Evolutionary conservation across 306 rosid species (phyloP), one percentile per base, ranked within the genome.

Genomic region (Purshia tridentata): DNA sequence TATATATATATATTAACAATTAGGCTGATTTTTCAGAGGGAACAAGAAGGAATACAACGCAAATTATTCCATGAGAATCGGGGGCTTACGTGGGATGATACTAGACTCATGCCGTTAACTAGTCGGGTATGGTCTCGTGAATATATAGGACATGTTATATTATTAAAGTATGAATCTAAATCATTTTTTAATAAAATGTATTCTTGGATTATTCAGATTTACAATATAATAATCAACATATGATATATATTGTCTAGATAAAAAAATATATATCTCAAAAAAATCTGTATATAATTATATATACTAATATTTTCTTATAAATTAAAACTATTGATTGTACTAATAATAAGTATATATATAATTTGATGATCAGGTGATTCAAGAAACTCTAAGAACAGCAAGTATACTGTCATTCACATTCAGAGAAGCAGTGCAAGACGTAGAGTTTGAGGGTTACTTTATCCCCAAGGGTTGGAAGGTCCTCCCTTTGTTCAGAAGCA

Each of bases 401-500:
- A 89, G 97, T 79, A 89, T 93, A 56, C 54, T 93, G 54, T 91
- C 98, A 5, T 93, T 93, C 81, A 93, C 98, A 75, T 93, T 91
- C 84, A 86, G 98, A 80, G 98, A 93, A 78, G 98, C 98, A 1
- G 93, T 86, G 0, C 76, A 77, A 82, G 96, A 93, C 63, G 92
- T 93, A 16, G 97, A 84, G 78, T 73, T 89, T 39, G 85, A 91
- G 70, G 97, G 98, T n/a, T 91, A 87, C 77, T n/a, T 78, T 6
- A 89, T 93, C 85, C 98, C 98, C 0, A 93, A 81, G 77, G 96
- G 98, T 69, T 93, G 98, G 98, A 93, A 93, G 81, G 97, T 93
- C 53, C 96, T 93, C 72, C 98, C 98, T 10, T 89, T 93, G 48
- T 93, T 93, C 89, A 84, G 97, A 93, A 87, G 73, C 84, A 93